phyloP scores from a whole-genome alignment of 2,329 filamentous ascomycete genomes.

The Aspergillus vadensis region DNA sequence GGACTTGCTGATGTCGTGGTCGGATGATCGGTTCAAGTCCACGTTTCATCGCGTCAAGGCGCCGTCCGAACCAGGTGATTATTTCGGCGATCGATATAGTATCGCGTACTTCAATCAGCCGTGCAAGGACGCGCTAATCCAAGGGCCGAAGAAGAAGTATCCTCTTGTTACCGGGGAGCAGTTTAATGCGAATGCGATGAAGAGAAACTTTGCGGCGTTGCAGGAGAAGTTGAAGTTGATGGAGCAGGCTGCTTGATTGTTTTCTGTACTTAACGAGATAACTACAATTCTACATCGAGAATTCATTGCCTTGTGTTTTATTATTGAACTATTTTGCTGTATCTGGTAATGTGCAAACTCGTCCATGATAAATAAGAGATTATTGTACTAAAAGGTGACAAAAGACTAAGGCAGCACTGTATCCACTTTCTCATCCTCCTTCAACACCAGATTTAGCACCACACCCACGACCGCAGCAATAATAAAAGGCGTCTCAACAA shows the following conservation, averaged over 20 bases:
- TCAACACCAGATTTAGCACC: slow-evolving; percentile 27
- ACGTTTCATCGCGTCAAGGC: slow-evolving; percentile 67
- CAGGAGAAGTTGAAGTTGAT: slow-evolving; percentile 49
- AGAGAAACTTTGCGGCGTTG: slow-evolving; percentile 57
- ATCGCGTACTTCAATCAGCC: slow-evolving; percentile 70
- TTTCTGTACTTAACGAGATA: too few species aligned
- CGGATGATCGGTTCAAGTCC: slow-evolving; percentile 67
- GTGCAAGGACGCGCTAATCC: slow-evolving; percentile 58
- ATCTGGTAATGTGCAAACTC: too few species aligned
- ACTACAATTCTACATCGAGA: too few species aligned
- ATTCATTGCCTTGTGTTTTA: too few species aligned
- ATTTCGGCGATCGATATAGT: slow-evolving; percentile 63
- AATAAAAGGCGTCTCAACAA: slow-evolving; percentile 35
- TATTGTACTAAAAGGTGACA: too few species aligned
- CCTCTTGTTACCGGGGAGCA: slow-evolving; percentile 61
- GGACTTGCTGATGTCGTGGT: slow-evolving; percentile 68
- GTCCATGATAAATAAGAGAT: fast-evolving
- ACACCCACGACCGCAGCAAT: slow-evolving; percentile 34
- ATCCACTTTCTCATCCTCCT: neutral
- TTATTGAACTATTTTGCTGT: too few species aligned
- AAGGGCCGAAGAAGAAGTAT: slow-evolving; percentile 65
- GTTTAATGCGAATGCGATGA: slow-evolving; percentile 61
- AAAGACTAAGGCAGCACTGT: neutral
- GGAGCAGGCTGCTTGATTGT: neutral
- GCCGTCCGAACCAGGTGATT: slow-evolving; percentile 56